Base-by-base conservation (phyloP, 2,329 filamentous ascomycete genomes). In the Emergomyces orientalis region DNA sequence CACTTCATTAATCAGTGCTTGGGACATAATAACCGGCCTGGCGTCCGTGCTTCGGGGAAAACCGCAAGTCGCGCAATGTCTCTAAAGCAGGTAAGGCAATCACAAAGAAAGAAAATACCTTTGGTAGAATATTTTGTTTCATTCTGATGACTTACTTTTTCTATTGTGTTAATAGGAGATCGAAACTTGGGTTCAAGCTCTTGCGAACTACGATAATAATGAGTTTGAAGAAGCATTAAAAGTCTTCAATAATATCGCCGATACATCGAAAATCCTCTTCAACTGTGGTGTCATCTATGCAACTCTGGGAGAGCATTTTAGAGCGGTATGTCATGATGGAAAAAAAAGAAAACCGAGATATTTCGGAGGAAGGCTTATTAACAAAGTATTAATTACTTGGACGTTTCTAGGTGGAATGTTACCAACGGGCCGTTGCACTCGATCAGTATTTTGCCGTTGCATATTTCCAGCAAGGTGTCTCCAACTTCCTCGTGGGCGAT, bases 241-340 rank as follows among this genome's bases (percentile, higher is more conserved):
- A 69, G 85, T 89, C 65, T 97, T 99, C 73, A 89, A 90, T 66
- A 85, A 82, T 69, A 96, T 99, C 71, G 84, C 89, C 65, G 94
- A 97, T 75, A 99, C 94, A 0, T 97, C 94, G 69, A 97, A 96
- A 81, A 99, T 99, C 66, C 82, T 96, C 65, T 99, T 99, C 82
- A 99, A 99, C 73, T 95, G 93, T 77, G 94, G 94, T 69, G 93
- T 99, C 47, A 97, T 99, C 70, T 90, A 97, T 80, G 94, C 94
- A 47, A 97, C 94, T 0, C 82, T 99, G 22, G 94, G 94, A 69
- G 91, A 97, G 75, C 94, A 99, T 77, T 89, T 93, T 74, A 91
- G 91, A 81, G 94, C 94, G 72, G 93, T 96, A 81, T 76, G 91
- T 73, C 54, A 37, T 34, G 30, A 34, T 17, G 39, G 34, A 11